Base-by-base conservation (phyloP, 148 eudicot genomes). In the Nepenthes mirabilis region DNA sequence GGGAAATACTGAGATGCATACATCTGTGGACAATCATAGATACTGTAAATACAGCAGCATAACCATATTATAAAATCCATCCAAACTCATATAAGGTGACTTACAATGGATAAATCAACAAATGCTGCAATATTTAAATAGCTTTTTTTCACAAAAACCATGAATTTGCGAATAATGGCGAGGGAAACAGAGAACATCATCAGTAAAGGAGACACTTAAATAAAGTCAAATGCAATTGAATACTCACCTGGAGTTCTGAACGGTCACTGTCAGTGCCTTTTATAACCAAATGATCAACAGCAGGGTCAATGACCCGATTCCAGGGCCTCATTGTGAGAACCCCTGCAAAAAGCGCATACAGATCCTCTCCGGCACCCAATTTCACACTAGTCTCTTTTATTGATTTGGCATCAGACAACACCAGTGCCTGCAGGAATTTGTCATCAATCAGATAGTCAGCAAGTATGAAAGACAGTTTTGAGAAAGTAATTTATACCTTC, bases 291-390 rank as follows among this genome's bases (percentile, higher is more conserved):
- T 93, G 98, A 78, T 93, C 98, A 70, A 86, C 89, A 57, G 96
- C 71, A 47, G 86, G 73, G 64, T 93, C 96, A 64, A 86, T 76
- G 34, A 93, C 91, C 76, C 80, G 82, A 43, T 82, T 73, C 98
- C 98, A 93, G 36, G 98, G 98, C 73, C 87, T 79, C 98, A 93
- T 88, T 37, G 98, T 93, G 54, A 93, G 87, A 67, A 93, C 82
- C 43, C 88, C 96, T 2, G 96, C 96, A 78, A 93, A 93, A 43
- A 93, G 67, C 36, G 77, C 82, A 71, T 88, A 88, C 59, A 93
- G 84, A 75, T 93, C 98, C 23, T 88, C 96, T 55, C 98, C 98
- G 50, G 98, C 98, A 67, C 98, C 98, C 64, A 93, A 61, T 68
- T 88, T 93, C 57, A 62, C 74, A 73, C 96, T 63, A 59, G 86